These are phyloP conservation scores for Nematocida sp. DNA, from an alignment of 371 early-diverging fungal genomes.

Conservation along the genomic window DNA sequence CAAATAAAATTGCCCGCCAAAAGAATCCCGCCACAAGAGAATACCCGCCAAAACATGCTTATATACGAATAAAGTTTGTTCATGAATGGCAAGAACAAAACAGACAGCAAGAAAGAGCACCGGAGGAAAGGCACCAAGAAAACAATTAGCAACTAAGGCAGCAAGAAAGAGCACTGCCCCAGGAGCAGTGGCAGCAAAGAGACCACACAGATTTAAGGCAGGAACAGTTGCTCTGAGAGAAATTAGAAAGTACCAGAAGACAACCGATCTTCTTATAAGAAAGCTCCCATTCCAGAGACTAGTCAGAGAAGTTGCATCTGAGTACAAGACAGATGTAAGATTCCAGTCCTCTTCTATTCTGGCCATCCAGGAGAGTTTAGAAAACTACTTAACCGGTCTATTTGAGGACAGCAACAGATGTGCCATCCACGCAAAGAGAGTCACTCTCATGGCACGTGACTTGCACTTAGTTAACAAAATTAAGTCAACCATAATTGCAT, in stretches of 20 bases:
- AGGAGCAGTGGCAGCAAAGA: slow-evolving; percentile 73
- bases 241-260: slow-evolving; percentile 93
- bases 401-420: slow-evolving; percentile 78
- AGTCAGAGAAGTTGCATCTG: slow-evolving; percentile 78
- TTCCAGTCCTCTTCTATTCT: slow-evolving; percentile 94
- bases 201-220: slow-evolving; percentile 79
- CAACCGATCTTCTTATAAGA: slow-evolving; percentile 90
- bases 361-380: slow-evolving; percentile 94
- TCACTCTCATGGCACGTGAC: slow-evolving; percentile 83
- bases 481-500: slow-evolving; percentile 68
- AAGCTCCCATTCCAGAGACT: slow-evolving; percentile 93
- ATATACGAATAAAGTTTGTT: slow-evolving; percentile 55
- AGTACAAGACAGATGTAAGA: slow-evolving; percentile 88
- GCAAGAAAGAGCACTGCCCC: slow-evolving; percentile 78
- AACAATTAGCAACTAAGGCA: slow-evolving; percentile 93
- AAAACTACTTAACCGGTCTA: slow-evolving; percentile 86
- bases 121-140: slow-evolving; percentile 92
- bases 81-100: slow-evolving; percentile 89
- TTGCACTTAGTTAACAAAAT: slow-evolving; percentile 83
- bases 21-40: not conserved
- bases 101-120: slow-evolving; percentile 97
- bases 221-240: slow-evolving; percentile 83
- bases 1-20: not conserved
- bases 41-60: slow-evolving; percentile 50
- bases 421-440: slow-evolving; percentile 86